These are phyloP conservation scores for Mycena leptocephala DNA, from an alignment of 768 basidiomycete genomes.

Conservation along the genomic window DNA sequence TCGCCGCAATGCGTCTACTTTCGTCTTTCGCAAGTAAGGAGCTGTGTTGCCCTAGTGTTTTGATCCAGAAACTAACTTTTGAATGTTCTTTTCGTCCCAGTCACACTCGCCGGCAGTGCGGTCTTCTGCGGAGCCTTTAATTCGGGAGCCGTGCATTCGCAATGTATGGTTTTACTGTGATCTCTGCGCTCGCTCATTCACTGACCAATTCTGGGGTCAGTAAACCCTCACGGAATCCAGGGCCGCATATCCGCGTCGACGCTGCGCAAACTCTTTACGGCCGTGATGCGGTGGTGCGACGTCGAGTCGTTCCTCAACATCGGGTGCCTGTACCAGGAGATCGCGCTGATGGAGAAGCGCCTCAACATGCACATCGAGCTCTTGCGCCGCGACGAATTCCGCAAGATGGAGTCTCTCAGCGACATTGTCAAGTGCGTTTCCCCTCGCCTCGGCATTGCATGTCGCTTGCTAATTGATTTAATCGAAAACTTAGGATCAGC, in stretches of 20 bases:
- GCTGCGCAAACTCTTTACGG: slow-evolving; percentile 92
- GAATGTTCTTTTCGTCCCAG: too few species aligned
- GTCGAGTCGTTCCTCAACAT: slow-evolving; percentile 90
- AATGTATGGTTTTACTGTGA: too few species aligned
- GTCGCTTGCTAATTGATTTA: background rate
- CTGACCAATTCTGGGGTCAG: too few species aligned
- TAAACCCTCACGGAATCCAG: too few species aligned
- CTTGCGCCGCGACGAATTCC: slow-evolving; percentile 90
- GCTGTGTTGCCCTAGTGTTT: too few species aligned
- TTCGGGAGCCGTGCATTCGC: too few species aligned
- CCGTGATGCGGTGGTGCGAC: slow-evolving; percentile 85
- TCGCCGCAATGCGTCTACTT: too few species aligned
- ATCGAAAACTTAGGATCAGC: slow-evolving; percentile 78
- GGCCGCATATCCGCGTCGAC: slow-evolving; percentile 86
- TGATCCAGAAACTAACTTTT: too few species aligned
- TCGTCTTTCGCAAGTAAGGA: too few species aligned
- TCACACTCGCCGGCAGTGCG: too few species aligned
- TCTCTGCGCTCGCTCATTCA: too few species aligned
- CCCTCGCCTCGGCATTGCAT: background rate
- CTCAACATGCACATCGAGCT: slow-evolving; percentile 94
- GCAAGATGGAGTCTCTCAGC: slow-evolving; percentile 93
- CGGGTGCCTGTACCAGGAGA: slow-evolving; percentile 88
- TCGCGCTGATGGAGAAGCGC: slow-evolving; percentile 90
- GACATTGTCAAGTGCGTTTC: slow-evolving; percentile 87
- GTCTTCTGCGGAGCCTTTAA: too few species aligned